phyloP scores from a whole-genome alignment of 139 green algal species.

The Coelastrella sp. region DNA sequence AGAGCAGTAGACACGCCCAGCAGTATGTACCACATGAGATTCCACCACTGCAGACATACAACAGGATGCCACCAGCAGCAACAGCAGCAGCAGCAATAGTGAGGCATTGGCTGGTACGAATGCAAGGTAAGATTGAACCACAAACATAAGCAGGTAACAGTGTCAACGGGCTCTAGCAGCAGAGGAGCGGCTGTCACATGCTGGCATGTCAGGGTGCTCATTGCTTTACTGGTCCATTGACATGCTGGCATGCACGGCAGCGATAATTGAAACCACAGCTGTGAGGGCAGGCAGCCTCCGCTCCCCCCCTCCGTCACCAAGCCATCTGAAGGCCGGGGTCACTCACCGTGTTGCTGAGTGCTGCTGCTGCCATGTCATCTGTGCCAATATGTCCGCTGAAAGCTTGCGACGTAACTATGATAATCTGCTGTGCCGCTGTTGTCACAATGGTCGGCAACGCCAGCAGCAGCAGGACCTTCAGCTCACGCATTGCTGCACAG shows the following conservation, averaged over 20 bases:
- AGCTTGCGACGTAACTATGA: slow-evolving; percentile 35
- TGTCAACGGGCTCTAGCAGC: too few relatives aligned
- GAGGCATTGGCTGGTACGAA: background rate
- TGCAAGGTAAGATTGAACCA: too few relatives aligned
- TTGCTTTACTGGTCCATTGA: too few relatives aligned
- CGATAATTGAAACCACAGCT: background rate
- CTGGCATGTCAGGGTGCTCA: too few relatives aligned
- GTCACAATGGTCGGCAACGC: slow-evolving; percentile 28
- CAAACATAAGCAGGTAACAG: too few relatives aligned
- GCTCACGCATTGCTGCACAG: slow-evolving; percentile 4
- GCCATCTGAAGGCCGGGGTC: background rate
- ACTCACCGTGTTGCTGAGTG: slow-evolving; percentile 41
- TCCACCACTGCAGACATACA: slow-evolving; percentile 4
- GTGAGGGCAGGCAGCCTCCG: background rate
- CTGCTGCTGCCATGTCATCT: slow-evolving; percentile 28
- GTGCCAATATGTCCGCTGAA: slow-evolving; percentile 44
- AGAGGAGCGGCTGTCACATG: too few relatives aligned
- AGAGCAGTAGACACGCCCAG: slow-evolving; percentile 20
- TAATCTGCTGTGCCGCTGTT: slow-evolving; percentile 17
- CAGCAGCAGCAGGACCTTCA: slow-evolving; percentile 20
- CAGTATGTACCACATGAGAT: slow-evolving; percentile 30
- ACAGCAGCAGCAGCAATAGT: background rate
- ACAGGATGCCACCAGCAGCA: background rate
- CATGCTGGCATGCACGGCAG: too few relatives aligned
- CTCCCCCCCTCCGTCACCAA: too few relatives aligned